Evolutionary conservation across 1,139 yeast species (phyloP), one percentile per base, ranked within the genome.

Genomic region (Wickerhamomyces sp.): DNA sequence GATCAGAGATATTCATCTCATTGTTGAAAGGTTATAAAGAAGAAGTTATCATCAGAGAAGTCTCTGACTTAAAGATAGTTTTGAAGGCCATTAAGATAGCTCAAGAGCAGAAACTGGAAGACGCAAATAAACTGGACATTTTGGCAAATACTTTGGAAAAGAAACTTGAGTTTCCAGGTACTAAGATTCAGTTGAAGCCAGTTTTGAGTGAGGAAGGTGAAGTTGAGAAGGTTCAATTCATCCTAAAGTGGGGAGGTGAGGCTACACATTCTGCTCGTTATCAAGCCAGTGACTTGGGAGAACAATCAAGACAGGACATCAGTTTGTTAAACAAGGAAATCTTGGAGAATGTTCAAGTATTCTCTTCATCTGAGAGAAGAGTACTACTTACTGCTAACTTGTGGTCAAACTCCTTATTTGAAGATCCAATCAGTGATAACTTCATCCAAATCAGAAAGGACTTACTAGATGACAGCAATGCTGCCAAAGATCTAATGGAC

Each of bases 181-280:
- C 99, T 0, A 94, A 94, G 60, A 87, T 94, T 49, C 99, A 94
- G 68, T 72, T 94, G 57, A 94, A 94, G 63, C 99, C 99, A 0
- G 81, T 95, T 6, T 64, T 90, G 45, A 77, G 79, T 56, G 69
- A 72, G 9, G 84, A 79, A 36, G 78, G 79, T 10, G 91, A 85
- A 43, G 95, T 93, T 18, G 98, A 91, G 54, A 94, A 94, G 61
- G 97, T 93, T 26, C 99, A 94, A 66, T 81, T 94, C 52, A 94
- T 93, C 52, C 73, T 93, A 58, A 94, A 94, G 64, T 94, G 99
- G 99, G 99, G 99, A 57, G 99, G 99, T 54, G 99, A 94, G 65
- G 97, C 99, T 10, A 94, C 99, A 1, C 99, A 94, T 64, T 90
- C 98, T 10, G 98, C 99, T 1, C 78, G 84, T 49, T 87, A 89